Conservation (phyloP, 208 protist genomes). For the Angomonas ambiguus region DNA sequence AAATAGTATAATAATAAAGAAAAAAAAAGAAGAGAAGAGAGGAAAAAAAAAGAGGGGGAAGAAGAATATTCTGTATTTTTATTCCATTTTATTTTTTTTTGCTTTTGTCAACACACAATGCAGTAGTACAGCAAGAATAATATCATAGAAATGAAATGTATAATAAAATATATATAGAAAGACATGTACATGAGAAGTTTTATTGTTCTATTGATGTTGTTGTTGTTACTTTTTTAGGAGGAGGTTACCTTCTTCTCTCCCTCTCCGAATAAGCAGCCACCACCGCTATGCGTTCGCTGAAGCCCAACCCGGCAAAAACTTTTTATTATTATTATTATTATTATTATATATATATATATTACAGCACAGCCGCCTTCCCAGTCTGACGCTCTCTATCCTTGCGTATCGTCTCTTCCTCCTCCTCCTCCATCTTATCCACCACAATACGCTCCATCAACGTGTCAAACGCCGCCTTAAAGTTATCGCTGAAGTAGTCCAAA, state of each 20-base stretch:
- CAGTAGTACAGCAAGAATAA: not conserved
- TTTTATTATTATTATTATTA: not conserved
- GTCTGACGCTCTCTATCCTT: conserved; percentile 32
- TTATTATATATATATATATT: too few species aligned
- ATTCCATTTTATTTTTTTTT: conserved; percentile 6
- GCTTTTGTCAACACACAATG: conserved; percentile 8
- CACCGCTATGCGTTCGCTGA: too few species aligned
- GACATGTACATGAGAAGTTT: too few species aligned
- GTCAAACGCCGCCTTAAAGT: conserved; percentile 90
- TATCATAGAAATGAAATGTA: conserved; percentile 1
- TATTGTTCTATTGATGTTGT: too few species aligned
- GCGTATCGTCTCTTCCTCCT: conserved; percentile 70
- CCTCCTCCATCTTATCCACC: conserved; percentile 43
- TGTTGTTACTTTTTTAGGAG: too few species aligned
- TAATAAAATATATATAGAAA: not conserved
- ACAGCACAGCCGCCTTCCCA: not conserved
- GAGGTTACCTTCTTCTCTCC: too few species aligned
- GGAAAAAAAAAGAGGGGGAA: not conserved
- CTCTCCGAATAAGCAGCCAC: too few species aligned
- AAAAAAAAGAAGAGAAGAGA: not conserved
- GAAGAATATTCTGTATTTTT: not conserved
- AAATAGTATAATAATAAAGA: not conserved
- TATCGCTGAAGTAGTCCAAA: conserved; percentile 83
- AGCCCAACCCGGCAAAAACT: too few species aligned
- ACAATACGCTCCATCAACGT: conserved; percentile 71